A percentile compares a stretch with the other conserved stretches of the same genome.
Evolutionary conservation across 805 yeast species (phyloP).

Genomic region (Teunomyces barrocoloradensis): DNA sequence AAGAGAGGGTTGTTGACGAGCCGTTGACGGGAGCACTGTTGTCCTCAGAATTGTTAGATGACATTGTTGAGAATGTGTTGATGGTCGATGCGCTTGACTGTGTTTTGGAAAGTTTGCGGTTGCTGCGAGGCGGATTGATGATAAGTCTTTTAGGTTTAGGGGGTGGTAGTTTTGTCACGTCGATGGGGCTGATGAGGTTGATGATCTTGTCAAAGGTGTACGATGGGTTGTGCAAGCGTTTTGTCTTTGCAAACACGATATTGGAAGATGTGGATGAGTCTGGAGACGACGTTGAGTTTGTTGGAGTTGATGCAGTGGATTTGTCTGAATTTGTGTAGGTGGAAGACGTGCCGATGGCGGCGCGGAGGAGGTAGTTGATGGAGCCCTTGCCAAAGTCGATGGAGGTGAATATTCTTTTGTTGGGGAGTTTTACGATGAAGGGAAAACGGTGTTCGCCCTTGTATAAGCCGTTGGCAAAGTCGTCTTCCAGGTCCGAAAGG

Average conservation of each 20-base stretch:
- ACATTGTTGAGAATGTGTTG: slow-evolving; percentile 26
- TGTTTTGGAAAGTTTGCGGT: slow-evolving; percentile 28
- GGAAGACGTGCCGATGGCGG: slow-evolving; percentile 34
- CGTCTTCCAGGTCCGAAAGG: slow-evolving; percentile 8
- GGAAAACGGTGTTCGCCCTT: slow-evolving; percentile 89
- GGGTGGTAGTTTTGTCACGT: slow-evolving; percentile 62
- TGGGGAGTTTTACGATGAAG: slow-evolving; percentile 78
- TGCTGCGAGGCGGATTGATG: slow-evolving; percentile 50
- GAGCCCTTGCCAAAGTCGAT: slow-evolving; percentile 86
- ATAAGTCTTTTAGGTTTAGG: slow-evolving; percentile 66
- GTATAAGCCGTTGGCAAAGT: slow-evolving; percentile 49
- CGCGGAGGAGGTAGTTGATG: slow-evolving; percentile 61
- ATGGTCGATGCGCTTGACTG: slow-evolving; percentile 35
- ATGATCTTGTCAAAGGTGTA: slow-evolving; percentile 46
- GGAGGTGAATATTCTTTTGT: slow-evolving; percentile 66
- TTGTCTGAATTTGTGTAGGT: slow-evolving; percentile 2
- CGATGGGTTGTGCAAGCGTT: slow-evolving; percentile 6
- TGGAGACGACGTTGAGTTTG: background rate
- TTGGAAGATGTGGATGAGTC: background rate
- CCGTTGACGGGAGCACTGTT: background rate
- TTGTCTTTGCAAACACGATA: slow-evolving; percentile 4
- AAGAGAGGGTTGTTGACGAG: background rate
- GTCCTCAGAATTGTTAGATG: slow-evolving; percentile 31
- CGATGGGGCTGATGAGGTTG: slow-evolving; percentile 68
- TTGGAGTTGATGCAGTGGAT: background rate